phyloP scores from a whole-genome alignment of 1,139 yeast genomes.

The Candida sp. region DNA sequence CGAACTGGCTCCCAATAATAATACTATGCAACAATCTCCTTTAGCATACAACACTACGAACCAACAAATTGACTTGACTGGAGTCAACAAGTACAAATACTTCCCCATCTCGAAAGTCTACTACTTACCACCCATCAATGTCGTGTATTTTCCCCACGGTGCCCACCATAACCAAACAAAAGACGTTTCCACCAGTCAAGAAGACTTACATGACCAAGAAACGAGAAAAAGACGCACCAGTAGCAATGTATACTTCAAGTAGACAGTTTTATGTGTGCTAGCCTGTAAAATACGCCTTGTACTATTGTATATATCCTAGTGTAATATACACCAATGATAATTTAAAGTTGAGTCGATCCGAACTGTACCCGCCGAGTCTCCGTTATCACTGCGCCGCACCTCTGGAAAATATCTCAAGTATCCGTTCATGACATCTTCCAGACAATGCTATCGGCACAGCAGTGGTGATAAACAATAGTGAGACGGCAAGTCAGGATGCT shows the following conservation, averaged over 20 bases:
- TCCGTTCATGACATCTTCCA: no score
- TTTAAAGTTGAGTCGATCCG: not conserved
- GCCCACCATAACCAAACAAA: slow-evolving; percentile 40
- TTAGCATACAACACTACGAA: slow-evolving; percentile 11
- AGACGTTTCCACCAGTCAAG: slow-evolving; percentile 8
- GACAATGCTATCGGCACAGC: no score
- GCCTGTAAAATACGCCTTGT: not conserved
- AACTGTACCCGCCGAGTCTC: not conserved
- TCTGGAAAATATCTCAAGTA: not conserved
- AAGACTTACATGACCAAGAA: slow-evolving; percentile 7
- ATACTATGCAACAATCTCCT: slow-evolving; percentile 8
- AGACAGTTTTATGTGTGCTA: slow-evolving; percentile 1
- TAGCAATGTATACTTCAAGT: slow-evolving; percentile 30
- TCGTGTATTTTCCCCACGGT: slow-evolving; percentile 58
- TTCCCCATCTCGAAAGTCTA: slow-evolving; percentile 56
- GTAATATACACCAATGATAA: not conserved
- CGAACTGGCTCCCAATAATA: slow-evolving; percentile 2
- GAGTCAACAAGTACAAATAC: slow-evolving; percentile 40
- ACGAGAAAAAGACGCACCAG: slow-evolving; percentile 18
- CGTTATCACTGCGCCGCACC: not conserved
- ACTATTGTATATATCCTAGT: not conserved
- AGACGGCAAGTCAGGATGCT: no score
- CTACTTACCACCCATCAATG: slow-evolving; percentile 58
- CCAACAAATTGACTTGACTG: slow-evolving; percentile 12
- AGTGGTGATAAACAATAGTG: no score